phyloP scores from a whole-genome alignment of 139 green algal species.

The Closterium sp. region DNA sequence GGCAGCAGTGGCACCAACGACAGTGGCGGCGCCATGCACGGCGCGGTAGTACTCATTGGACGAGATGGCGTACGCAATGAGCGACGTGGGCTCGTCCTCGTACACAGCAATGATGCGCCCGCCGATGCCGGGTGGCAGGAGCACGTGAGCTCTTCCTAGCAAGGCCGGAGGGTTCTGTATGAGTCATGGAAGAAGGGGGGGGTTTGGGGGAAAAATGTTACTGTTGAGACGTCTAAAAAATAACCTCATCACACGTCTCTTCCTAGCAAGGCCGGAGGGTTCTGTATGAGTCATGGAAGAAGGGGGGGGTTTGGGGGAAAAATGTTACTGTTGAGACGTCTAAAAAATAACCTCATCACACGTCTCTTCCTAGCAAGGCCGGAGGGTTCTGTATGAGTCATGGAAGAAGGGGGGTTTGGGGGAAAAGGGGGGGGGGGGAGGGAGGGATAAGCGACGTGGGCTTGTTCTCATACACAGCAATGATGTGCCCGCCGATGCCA shows the following conservation, averaged over 20 bases:
- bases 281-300: too few relatives aligned
- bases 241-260: too few relatives aligned
- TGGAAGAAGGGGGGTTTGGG: not conserved
- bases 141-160: not conserved
- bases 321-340: too few relatives aligned
- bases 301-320: too few relatives aligned
- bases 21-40: not conserved
- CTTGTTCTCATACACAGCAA: constrained; percentile 45
- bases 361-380: not conserved
- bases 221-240: too few relatives aligned
- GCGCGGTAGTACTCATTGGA: constrained; percentile 41
- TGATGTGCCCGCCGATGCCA: not conserved
- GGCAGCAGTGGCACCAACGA: too few relatives aligned
- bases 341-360: too few relatives aligned
- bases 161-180: not conserved
- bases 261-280: too few relatives aligned
- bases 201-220: not conserved
- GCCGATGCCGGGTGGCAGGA: not conserved
- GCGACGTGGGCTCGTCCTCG: constrained; percentile 52
- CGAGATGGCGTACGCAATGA: constrained; percentile 53
- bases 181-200: not conserved
- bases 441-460: constrained; percentile 47
- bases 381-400: not conserved
- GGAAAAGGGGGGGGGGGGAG: not conserved
- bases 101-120: constrained; percentile 6